Base-by-base conservation (phyloP, 2,329 filamentous ascomycete species). In the Triangularia verruculosa region DNA sequence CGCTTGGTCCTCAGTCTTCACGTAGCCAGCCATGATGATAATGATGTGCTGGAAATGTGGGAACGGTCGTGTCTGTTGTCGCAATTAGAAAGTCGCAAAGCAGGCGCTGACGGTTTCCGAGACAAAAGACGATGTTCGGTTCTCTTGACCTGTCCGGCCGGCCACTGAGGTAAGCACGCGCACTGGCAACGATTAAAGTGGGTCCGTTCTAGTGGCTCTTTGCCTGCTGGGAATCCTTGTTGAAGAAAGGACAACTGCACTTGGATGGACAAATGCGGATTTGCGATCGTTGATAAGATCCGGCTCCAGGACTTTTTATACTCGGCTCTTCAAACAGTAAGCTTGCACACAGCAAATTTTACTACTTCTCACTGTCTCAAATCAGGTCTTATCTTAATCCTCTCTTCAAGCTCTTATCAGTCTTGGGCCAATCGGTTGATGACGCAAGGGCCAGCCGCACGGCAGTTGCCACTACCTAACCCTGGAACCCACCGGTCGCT, bases 1-100 rank as follows among this genome's bases (percentile, higher is more conserved):
- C 43, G 70, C 63, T 22, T 61, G 66, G 13, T 71, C 70, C 15
- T 67, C 68, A 68, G 70, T 70, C 51, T 54, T 54, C 22, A 54
- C 17, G 4, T 15, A 47, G 17, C 39, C 39, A 47, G 39, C 39
- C 39, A 47, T 47, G 39, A 8, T 17, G n/a, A n/a, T 47, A 2
- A 9, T 47, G n/a, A 47, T 47, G n/a, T 12, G 30, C 9, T 32
- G 30, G 9, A 20, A 8, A 17, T 11, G 39, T 47, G 3, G n/a
- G n/a, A 47, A 47, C 9, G 11, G 12, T 20, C 6, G 39, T 47
- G 39, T 2, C 20, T 47, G n/a, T 20, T 47, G 39, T 9, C n/a
- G 39, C n/a, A 17, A 17, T 39, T 13, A n/a, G 34, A 39, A n/a
- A n/a, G 34, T 39, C 34, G 34, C 34, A 39, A 39, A n/a, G n/a